Evolutionary conservation across 1,284 basidiomycete genomes (phyloP).

Genomic region (Neonothopanus nambi): DNA sequence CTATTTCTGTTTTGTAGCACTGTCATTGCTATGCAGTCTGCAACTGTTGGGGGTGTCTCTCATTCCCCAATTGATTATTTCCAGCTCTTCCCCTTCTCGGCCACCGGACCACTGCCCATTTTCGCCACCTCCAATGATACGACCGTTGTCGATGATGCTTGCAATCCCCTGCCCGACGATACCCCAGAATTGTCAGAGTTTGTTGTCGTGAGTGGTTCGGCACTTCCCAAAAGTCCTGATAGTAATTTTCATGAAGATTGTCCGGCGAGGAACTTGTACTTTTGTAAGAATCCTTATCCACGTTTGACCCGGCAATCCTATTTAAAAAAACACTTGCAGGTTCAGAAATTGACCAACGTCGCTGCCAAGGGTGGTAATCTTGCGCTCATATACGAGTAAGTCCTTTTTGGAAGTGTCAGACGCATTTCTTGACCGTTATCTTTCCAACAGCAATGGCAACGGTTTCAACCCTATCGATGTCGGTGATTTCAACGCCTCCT

Average conservation of each 20-base stretch:
- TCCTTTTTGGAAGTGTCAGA: conserved; percentile 8
- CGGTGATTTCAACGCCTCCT: conserved; percentile 44
- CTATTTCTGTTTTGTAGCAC: conserved; percentile 27
- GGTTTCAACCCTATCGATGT: conserved; percentile 40
- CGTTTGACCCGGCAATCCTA: not conserved
- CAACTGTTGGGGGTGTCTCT: conserved; percentile 38
- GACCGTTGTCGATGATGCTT: conserved; percentile 50
- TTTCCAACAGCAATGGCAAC: conserved; percentile 41
- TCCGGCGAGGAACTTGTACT: conserved; percentile 21
- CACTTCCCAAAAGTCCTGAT: conserved; percentile 39
- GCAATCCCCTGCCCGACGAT: conserved; percentile 48
- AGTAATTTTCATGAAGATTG: conserved; percentile 33
- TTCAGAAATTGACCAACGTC: conserved; percentile 46
- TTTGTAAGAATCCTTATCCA: not conserved
- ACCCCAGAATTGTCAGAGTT: conserved; percentile 53
- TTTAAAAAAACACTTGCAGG: conserved; percentile 21
- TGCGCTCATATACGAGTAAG: conserved; percentile 55
- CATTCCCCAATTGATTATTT: conserved; percentile 47
- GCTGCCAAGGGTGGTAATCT: conserved; percentile 51
- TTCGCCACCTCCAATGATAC: conserved; percentile 46
- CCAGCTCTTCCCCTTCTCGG: conserved; percentile 36
- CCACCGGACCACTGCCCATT: conserved; percentile 39
- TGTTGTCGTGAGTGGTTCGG: conserved; percentile 42
- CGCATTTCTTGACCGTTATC: not conserved
- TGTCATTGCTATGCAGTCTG: conserved; percentile 41